A percentile compares a stretch with the other conserved stretches of the same genome.
phyloP scores from a whole-genome alignment of 2,329 filamentous ascomycete species.

The Coniochaeta ligniaria region DNA sequence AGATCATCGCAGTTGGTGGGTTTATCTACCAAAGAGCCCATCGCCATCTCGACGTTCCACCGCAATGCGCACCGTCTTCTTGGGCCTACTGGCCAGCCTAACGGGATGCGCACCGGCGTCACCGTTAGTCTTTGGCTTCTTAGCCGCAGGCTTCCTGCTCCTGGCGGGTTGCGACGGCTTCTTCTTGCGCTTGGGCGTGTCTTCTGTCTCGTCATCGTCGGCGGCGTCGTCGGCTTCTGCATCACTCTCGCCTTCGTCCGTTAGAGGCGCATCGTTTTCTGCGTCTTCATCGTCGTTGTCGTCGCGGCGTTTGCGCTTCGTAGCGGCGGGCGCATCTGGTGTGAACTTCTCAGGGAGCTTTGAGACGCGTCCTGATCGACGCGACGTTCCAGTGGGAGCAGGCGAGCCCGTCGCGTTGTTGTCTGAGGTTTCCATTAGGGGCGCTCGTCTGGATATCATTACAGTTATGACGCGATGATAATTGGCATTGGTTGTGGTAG shows the following conservation, averaged over 20 bases:
- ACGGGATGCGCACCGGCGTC: conserved; percentile 29
- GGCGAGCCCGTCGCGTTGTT: conserved; percentile 48
- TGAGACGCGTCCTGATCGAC: conserved; percentile 63
- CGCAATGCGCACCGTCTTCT: conserved; percentile 47
- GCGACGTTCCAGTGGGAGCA: conserved; percentile 46
- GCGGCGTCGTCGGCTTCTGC: conserved; percentile 29
- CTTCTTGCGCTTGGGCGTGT: conserved; percentile 29
- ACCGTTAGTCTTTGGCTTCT: conserved; percentile 60
- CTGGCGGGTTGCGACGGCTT: conserved; percentile 35
- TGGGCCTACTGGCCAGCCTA: conserved; percentile 43
- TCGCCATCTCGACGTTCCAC: conserved; percentile 42
- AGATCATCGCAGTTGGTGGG: conserved; percentile 10
- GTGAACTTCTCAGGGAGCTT: conserved; percentile 53
- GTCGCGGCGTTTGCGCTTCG: conserved; percentile 51
- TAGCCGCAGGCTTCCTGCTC: conserved; percentile 50
- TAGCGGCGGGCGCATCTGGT: conserved; percentile 39
- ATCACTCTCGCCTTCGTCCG: conserved; percentile 32
- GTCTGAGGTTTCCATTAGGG: conserved; percentile 47
- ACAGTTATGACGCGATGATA: conserved; percentile 12
- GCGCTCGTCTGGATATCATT: conserved; percentile 34
- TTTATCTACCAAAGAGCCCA: conserved; percentile 43
- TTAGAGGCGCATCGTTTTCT: conserved; percentile 39
- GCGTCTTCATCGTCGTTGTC: conserved; percentile 39
- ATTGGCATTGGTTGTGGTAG: background rate
- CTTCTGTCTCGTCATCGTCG: conserved; percentile 36